Percentiles rank a stretch among this genome's conserved stretches.
phyloP scores from a whole-genome alignment of 345 rosid species.

The Syzygium aqueum region DNA sequence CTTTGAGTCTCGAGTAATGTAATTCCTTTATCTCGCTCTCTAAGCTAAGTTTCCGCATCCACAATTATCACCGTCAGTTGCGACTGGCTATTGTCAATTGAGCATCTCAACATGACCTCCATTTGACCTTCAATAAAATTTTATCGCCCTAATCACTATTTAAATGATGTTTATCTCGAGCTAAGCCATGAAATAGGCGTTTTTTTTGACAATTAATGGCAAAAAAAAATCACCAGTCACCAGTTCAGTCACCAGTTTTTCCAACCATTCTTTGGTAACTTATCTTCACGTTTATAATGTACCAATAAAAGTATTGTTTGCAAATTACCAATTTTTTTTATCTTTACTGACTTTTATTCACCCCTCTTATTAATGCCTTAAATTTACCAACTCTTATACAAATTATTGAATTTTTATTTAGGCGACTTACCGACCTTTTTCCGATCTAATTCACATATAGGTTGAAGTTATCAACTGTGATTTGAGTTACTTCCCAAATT shows the following conservation, averaged over 20 bases:
- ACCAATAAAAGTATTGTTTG: too few species aligned
- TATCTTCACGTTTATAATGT: background rate
- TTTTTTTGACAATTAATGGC: background rate
- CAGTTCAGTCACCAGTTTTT: too few species aligned
- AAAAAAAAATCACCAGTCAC: background rate
- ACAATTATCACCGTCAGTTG: background rate
- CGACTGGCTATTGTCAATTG: background rate
- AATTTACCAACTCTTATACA: too few species aligned
- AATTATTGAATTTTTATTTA: too few species aligned
- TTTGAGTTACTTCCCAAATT: background rate
- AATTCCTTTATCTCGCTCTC: background rate
- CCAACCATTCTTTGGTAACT: background rate
- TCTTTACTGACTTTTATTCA: background rate
- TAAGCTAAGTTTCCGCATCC: background rate
- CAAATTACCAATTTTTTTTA: background rate
- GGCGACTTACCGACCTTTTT: background rate
- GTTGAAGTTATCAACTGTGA: background rate
- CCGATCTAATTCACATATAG: background rate
- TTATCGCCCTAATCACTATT: background rate
- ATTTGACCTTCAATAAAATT: background rate
- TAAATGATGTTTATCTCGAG: background rate
- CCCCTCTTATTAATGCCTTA: background rate
- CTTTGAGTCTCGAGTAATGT: background rate
- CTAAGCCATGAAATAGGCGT: background rate
- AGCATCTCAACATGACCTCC: background rate